phyloP scores from a whole-genome alignment of 306 rosid genomes.

The Begonia peltatifolia region DNA sequence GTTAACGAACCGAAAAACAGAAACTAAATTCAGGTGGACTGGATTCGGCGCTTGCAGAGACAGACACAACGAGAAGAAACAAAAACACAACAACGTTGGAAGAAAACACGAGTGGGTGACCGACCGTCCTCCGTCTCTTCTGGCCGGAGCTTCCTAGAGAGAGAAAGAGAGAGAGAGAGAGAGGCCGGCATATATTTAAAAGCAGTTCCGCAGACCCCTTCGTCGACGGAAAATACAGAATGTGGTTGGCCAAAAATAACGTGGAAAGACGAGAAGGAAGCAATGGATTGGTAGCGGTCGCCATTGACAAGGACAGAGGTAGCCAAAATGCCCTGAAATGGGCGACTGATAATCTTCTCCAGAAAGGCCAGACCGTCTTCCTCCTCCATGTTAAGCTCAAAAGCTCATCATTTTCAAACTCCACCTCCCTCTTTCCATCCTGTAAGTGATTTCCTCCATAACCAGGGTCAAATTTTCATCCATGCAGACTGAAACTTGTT shows the following conservation, averaged over 20 bases:
- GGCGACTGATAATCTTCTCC: slow-evolving; percentile 56
- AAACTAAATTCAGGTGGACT: not conserved
- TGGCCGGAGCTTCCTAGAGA: not conserved
- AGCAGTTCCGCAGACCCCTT: no score
- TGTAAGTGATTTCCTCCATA: slow-evolving; percentile 24
- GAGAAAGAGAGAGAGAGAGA: slow-evolving; percentile 1
- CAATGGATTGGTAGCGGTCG: slow-evolving; percentile 66
- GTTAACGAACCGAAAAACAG: not conserved
- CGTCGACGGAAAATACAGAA: slow-evolving; percentile 4
- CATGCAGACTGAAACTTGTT: not conserved
- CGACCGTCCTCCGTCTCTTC: not conserved
- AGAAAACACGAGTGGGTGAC: not conserved
- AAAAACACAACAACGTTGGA: not conserved
- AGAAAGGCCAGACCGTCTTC: slow-evolving; percentile 38
- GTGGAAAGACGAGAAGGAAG: slow-evolving; percentile 34
- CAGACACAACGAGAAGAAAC: not conserved
- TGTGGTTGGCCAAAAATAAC: slow-evolving; percentile 48
- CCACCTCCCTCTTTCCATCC: slow-evolving; percentile 21
- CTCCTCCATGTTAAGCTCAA: slow-evolving; percentile 68
- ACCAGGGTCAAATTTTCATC: not conserved
- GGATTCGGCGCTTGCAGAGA: not conserved
- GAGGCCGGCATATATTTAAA: not conserved
- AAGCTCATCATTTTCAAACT: slow-evolving; percentile 13
- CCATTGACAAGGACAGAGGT: slow-evolving; percentile 76
- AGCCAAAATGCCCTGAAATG: slow-evolving; percentile 86